phyloP scores from a whole-genome alignment of 2,329 filamentous ascomycete genomes.

The Rutstroemia sp. region DNA sequence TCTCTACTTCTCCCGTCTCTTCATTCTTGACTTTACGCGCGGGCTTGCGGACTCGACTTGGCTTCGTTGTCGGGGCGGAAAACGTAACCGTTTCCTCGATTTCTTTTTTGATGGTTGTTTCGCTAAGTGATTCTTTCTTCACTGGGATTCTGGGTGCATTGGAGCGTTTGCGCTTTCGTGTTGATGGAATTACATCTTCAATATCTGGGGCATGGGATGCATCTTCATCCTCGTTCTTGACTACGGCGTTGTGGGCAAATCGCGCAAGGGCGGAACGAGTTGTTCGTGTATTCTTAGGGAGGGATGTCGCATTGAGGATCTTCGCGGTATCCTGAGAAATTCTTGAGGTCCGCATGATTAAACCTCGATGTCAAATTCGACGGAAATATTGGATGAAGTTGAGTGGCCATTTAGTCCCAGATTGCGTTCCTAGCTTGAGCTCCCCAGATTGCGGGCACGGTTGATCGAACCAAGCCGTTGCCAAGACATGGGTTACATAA shows the following conservation, averaged over 20 bases:
- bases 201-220: conserved; percentile 37
- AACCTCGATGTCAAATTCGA: background rate
- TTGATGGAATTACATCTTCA: conserved; percentile 43
- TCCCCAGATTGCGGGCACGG: background rate
- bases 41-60: conserved; percentile 38
- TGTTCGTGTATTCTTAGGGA: conserved; percentile 34
- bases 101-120: conserved; percentile 35
- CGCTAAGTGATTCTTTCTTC: conserved; percentile 42
- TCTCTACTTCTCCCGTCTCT: conserved; percentile 33
- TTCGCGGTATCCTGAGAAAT: conserved; percentile 52
- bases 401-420: conserved; percentile 3
- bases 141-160: conserved; percentile 15
- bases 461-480: background rate
- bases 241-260: conserved; percentile 34
- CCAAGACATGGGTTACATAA: background rate
- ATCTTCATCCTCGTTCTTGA: conserved; percentile 21
- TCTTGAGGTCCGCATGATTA: conserved; percentile 39
- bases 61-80: conserved; percentile 22
- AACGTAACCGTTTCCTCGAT: conserved; percentile 25
- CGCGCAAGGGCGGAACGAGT: conserved; percentile 44
- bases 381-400: background rate
- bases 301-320: conserved; percentile 42
- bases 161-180: conserved; percentile 41
- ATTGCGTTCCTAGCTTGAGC: background rate
- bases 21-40: conserved; percentile 38